A percentile compares a stretch with the other conserved stretches of the same genome.
Evolutionary conservation across 495 filamentous ascomycete species (phyloP).

Genomic region (Lepidopterella palustris): DNA sequence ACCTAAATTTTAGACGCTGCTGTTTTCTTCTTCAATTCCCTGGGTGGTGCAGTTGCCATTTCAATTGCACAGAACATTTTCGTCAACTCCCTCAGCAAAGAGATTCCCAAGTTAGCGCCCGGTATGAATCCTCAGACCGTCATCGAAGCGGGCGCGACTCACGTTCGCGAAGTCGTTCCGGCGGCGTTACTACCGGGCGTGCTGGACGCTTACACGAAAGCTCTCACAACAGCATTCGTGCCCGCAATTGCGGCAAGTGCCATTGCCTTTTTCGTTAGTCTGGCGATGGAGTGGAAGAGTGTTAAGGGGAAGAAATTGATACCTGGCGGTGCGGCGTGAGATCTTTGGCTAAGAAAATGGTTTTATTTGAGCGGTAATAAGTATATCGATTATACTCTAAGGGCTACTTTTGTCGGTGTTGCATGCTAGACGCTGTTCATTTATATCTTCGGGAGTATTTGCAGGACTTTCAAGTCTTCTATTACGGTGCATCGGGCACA

Average conservation of each 20-base stretch:
- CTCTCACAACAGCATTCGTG: constrained; percentile 30
- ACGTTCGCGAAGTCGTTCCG: constrained; percentile 30
- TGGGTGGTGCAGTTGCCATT: constrained; percentile 35
- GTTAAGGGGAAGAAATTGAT: constrained; percentile 36
- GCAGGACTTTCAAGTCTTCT: no score
- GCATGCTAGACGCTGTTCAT: no score
- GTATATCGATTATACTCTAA: no score
- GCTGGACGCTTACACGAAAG: constrained; percentile 32
- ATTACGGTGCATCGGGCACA: no score
- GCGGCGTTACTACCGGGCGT: constrained; percentile 27
- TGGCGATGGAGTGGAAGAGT: constrained; percentile 36
- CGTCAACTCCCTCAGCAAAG: constrained; percentile 26
- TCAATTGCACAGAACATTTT: constrained; percentile 38
- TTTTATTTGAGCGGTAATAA: no score
- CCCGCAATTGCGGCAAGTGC: constrained; percentile 27
- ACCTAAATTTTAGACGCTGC: constrained; percentile 12
- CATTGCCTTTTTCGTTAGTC: constrained; percentile 28
- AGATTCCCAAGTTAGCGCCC: constrained; percentile 26
- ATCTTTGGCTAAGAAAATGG: no score
- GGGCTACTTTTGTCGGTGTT: no score
- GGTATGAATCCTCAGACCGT: constrained; percentile 27
- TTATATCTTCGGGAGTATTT: no score
- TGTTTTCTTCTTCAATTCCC: constrained; percentile 37
- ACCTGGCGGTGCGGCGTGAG: constrained; percentile 11
- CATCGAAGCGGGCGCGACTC: constrained; percentile 34